Evolutionary conservation across 129 eudicot species (phyloP).

Genomic region (Tagetes patula): DNA sequence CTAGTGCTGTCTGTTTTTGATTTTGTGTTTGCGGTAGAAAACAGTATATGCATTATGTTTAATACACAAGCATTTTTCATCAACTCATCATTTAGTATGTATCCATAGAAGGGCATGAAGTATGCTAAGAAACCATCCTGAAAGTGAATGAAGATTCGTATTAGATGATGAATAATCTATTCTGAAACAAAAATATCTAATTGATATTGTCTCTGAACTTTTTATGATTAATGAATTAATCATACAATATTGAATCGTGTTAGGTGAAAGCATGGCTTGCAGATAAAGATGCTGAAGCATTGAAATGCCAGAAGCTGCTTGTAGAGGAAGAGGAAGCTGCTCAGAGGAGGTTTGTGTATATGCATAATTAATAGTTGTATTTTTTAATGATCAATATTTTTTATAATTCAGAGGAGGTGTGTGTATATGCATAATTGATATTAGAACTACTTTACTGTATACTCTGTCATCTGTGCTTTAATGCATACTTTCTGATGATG

Average conservation of each 20-base stretch:
- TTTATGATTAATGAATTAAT: background rate
- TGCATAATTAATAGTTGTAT: background rate
- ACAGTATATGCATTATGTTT: background rate
- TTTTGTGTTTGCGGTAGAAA: constrained; percentile 4
- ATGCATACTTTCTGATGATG: constrained; percentile 7
- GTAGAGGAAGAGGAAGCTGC: constrained; percentile 98
- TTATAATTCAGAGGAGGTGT: constrained; percentile 60
- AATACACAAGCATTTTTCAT: constrained; percentile 18
- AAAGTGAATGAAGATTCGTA: constrained; percentile 6
- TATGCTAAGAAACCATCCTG: constrained; percentile 15
- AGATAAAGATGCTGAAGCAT: constrained; percentile 92
- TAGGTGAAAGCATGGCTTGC: constrained; percentile 97
- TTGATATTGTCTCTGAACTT: constrained; percentile 11
- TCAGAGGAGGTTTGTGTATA: constrained; percentile 63
- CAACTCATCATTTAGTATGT: constrained; percentile 8
- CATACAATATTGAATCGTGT: constrained; percentile 10
- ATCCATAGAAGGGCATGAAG: constrained; percentile 13
- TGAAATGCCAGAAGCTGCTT: constrained; percentile 87
- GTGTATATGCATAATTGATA: background rate
- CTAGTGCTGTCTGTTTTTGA: background rate
- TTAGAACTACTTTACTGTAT: background rate
- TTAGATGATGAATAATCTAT: background rate
- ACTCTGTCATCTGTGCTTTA: constrained; percentile 19
- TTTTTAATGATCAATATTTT: no score
- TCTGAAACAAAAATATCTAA: background rate